Evolutionary conservation across 805 yeast species (phyloP).

Genomic region (Yarrowia sp.): DNA sequence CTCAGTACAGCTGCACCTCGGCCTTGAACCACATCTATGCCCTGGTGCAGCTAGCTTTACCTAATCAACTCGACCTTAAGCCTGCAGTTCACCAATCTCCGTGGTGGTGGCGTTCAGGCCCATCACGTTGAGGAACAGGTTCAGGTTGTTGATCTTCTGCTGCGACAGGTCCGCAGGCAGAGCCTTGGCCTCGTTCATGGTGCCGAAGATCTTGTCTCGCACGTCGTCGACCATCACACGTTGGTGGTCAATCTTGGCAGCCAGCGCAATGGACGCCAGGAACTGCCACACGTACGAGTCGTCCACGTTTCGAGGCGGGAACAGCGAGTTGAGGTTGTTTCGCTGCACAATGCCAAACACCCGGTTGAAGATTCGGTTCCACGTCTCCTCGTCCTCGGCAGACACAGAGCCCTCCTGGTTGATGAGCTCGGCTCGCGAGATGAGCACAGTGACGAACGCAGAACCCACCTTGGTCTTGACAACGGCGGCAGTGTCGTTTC

Average conservation of each 20-base stretch:
- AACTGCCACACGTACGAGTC: conserved; percentile 96
- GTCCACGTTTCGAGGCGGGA: conserved; percentile 74
- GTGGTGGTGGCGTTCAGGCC: conserved; percentile 91
- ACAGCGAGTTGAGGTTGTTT: conserved; percentile 68
- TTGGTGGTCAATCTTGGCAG: conserved; percentile 87
- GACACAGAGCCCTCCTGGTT: conserved; percentile 70
- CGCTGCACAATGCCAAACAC: conserved; percentile 81
- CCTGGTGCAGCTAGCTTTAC: too few species aligned
- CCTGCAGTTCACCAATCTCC: conserved; percentile 79
- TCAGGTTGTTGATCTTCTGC: conserved; percentile 76
- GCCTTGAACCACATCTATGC: too few species aligned
- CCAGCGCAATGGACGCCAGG: conserved; percentile 88
- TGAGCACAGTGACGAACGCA: conserved; percentile 84
- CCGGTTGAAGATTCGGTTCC: conserved; percentile 83
- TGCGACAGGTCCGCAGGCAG: conserved; percentile 60
- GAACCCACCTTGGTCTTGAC: conserved; percentile 77
- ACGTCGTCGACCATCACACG: conserved; percentile 93
- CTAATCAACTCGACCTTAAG: neutral
- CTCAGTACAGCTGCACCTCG: too few species aligned
- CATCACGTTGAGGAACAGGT: conserved; percentile 93
- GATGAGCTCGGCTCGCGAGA: conserved; percentile 90
- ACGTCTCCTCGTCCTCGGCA: conserved; percentile 63
- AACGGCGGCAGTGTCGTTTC: conserved; percentile 65
- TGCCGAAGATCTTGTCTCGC: conserved; percentile 89
- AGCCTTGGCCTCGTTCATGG: conserved; percentile 74